Evolutionary conservation across 192 early-diverging fungal genomes (phyloP).

Genomic region (Spinellus fusiger): DNA sequence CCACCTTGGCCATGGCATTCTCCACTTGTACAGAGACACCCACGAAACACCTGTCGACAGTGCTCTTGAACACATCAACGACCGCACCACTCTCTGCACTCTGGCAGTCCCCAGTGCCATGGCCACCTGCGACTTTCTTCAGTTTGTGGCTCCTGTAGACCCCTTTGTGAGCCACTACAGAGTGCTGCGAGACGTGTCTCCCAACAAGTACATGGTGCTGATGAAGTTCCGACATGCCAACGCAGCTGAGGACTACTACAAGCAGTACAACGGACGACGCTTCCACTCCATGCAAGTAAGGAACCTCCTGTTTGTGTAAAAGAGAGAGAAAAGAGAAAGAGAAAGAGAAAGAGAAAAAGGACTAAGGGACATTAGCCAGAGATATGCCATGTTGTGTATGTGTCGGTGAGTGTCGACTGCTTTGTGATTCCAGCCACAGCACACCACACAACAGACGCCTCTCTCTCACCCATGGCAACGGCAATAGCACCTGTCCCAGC

Average conservation of each 20-base stretch:
- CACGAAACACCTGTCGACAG: conserved; percentile 36
- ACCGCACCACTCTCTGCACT: conserved; percentile 62
- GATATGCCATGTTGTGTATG: conserved; percentile 75
- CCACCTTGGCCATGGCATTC: conserved; percentile 41
- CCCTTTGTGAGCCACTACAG: conserved; percentile 72
- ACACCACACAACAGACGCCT: too few species aligned
- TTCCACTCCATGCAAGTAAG: conserved; percentile 79
- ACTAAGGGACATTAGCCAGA: conserved; percentile 46
- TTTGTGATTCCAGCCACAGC: conserved; percentile 52
- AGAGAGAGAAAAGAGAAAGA: too few species aligned
- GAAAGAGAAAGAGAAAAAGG: too few species aligned
- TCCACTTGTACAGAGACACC: conserved; percentile 60
- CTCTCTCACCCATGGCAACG: too few species aligned
- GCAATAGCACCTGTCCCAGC: too few species aligned
- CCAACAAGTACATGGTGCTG: conserved; percentile 86
- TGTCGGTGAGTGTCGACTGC: conserved; percentile 64
- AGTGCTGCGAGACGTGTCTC: conserved; percentile 69
- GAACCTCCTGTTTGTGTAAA: too few species aligned
- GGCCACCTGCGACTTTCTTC: conserved; percentile 84
- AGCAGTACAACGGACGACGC: conserved; percentile 73
- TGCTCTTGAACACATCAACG: neutral
- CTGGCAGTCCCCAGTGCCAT: conserved; percentile 87
- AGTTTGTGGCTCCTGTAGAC: conserved; percentile 68
- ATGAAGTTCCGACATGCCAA: conserved; percentile 64
- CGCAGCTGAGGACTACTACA: conserved; percentile 63